These are phyloP conservation scores for Acorus calamus DNA, from an alignment of 106 monocot species.

Conservation along the genomic window DNA sequence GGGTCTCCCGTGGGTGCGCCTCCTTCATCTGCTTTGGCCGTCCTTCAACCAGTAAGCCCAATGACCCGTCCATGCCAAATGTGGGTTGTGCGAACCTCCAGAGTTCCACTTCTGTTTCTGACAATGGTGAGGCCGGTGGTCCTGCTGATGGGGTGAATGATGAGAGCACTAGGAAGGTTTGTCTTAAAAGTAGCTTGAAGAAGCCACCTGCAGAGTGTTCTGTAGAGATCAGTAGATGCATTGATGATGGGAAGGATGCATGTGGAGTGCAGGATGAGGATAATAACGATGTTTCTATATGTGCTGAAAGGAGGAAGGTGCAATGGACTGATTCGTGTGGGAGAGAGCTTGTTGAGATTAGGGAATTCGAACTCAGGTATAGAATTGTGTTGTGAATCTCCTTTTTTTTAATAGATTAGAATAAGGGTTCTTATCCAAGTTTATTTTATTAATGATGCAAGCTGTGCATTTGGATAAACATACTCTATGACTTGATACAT, in stretches of 20 bases:
- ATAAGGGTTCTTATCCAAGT: too few relatives aligned
- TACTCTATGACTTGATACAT: too few relatives aligned
- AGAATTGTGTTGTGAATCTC: not conserved
- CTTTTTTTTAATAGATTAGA: not conserved
- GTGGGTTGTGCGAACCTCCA: slow-evolving; percentile 17
- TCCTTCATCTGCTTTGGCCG: slow-evolving; percentile 40
- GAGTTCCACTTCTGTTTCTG: slow-evolving; percentile 15
- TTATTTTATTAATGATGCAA: too few relatives aligned
- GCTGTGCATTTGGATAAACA: too few relatives aligned
- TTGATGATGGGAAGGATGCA: slow-evolving; percentile 8
- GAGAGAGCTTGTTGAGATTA: slow-evolving; percentile 72
- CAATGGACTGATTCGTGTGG: slow-evolving; percentile 91
- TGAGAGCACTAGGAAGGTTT: slow-evolving; percentile 30
- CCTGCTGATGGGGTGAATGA: slow-evolving; percentile 11
- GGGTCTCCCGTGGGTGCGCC: slow-evolving; percentile 29
- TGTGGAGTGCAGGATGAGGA: slow-evolving; percentile 21
- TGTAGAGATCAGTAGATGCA: slow-evolving; percentile 4
- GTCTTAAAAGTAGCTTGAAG: slow-evolving; percentile 64
- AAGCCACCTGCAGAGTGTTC: slow-evolving; percentile 23
- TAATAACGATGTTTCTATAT: slow-evolving; percentile 11
- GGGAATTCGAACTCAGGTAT: slow-evolving; percentile 89
- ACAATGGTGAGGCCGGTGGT: slow-evolving; percentile 6
- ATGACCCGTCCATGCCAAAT: slow-evolving; percentile 33
- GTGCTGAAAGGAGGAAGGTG: slow-evolving; percentile 54
- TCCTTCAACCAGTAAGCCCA: slow-evolving; percentile 17